These are phyloP conservation scores for Fusarium nanum DNA, from an alignment of 2,329 filamentous ascomycete genomes.

Conservation along the genomic window DNA sequence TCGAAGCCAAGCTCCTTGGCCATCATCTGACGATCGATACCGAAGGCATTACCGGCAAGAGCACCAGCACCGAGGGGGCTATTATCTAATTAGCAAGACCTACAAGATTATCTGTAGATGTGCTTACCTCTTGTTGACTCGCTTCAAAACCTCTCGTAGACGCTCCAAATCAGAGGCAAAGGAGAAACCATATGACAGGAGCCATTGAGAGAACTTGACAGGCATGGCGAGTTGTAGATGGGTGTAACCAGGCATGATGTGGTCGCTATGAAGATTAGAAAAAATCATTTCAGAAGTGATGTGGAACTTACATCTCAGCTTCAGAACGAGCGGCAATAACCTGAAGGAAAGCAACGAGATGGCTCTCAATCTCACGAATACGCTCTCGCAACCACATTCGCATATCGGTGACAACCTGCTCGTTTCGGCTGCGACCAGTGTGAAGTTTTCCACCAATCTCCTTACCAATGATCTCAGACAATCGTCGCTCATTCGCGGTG, in stretches of 20 bases:
- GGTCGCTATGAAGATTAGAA: constrained; percentile 18
- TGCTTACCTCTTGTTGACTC: constrained; percentile 37
- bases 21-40: constrained; percentile 49
- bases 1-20: constrained; percentile 76
- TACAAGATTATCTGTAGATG: accelerated
- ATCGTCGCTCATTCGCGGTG: constrained; percentile 76
- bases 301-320: constrained; percentile 45
- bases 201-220: constrained; percentile 36
- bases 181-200: constrained; percentile 41
- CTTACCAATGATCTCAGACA: constrained; percentile 88
- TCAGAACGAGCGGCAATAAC: constrained; percentile 74
- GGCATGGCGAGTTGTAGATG: constrained; percentile 46
- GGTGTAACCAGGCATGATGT: constrained; percentile 48
- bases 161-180: constrained; percentile 46
- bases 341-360: constrained; percentile 75
- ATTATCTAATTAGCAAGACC: background rate
- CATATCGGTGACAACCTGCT: constrained; percentile 92
- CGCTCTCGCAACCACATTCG: constrained; percentile 86
- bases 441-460: constrained; percentile 89
- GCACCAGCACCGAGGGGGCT: constrained; percentile 45
- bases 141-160: constrained; percentile 38
- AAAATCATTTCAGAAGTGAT: background rate
- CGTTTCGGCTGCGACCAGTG: constrained; percentile 87
- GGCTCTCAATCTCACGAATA: constrained; percentile 74
- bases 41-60: constrained; percentile 46